phyloP scores from a whole-genome alignment of 345 rosid genomes.

The Balakata baccata region DNA sequence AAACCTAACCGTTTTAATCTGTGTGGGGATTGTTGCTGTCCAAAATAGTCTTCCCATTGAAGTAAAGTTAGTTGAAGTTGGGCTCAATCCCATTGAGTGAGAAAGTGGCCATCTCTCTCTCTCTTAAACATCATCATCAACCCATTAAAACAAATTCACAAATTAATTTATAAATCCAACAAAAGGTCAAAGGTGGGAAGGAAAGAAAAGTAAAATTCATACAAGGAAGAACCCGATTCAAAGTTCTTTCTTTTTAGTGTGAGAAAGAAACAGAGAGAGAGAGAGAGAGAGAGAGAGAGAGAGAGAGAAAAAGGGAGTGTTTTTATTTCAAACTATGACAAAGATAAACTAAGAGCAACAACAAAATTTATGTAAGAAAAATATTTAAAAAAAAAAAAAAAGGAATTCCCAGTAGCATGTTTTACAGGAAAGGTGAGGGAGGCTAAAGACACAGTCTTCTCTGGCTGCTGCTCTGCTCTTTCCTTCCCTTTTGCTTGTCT shows the following conservation, averaged over 20 bases:
- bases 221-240: conserved; percentile 26
- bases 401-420: conserved; percentile 6
- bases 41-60: conserved; percentile 48
- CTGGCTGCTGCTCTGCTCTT: conserved; percentile 23
- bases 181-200: conserved; percentile 25
- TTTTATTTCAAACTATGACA: neutral
- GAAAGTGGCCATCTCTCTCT: conserved; percentile 47
- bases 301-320: neutral
- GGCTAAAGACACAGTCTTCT: conserved; percentile 35
- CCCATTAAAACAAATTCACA: neutral
- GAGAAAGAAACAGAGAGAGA: neutral
- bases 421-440: conserved; percentile 24
- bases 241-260: conserved; percentile 13
- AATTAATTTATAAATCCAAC: conserved; percentile 32
- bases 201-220: conserved; percentile 20
- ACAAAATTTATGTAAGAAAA: neutral
- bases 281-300: neutral
- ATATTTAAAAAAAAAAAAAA: conserved; percentile 1
- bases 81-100: conserved; percentile 45
- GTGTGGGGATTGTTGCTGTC: conserved; percentile 27
- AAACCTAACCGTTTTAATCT: conserved; percentile 33
- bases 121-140: conserved; percentile 24
- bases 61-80: conserved; percentile 51
- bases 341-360: no score
- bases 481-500: neutral